Evolutionary conservation across 441 rosid species (phyloP).

Genomic region (Oxalis stricta): DNA sequence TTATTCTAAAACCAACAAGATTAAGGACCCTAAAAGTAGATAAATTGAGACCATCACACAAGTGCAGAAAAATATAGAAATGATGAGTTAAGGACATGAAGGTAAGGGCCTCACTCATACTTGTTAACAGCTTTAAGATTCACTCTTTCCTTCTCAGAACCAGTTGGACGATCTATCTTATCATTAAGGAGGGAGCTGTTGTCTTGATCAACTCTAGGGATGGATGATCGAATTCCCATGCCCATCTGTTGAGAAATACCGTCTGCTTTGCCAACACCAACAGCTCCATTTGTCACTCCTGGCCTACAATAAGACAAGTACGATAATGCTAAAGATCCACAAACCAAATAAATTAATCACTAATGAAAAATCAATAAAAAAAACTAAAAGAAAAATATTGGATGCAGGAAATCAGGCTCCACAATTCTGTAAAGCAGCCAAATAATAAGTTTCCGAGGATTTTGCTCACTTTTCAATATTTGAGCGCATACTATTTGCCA

Average conservation of each 20-base stretch:
- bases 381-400: conserved; percentile 2
- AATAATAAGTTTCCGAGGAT: background rate
- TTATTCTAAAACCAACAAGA: background rate
- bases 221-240: conserved; percentile 46
- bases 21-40: background rate
- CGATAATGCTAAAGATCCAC: too few relatives aligned
- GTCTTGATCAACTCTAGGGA: conserved; percentile 53
- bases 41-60: too few relatives aligned
- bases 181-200: conserved; percentile 48
- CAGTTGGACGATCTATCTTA: conserved; percentile 62
- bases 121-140: conserved; percentile 63
- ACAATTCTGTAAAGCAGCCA: conserved; percentile 1
- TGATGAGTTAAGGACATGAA: too few relatives aligned
- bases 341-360: conserved; percentile 3
- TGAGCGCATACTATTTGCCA: background rate
- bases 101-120: conserved; percentile 34
- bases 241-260: conserved; percentile 43
- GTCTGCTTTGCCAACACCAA: conserved; percentile 64
- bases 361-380: background rate
- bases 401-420: background rate
- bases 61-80: too few relatives aligned
- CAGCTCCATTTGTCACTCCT: conserved; percentile 55
- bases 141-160: conserved; percentile 73
- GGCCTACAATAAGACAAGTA: conserved; percentile 36
- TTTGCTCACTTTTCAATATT: background rate